A percentile compares a stretch with the other conserved stretches of the same genome.
Conservation (phyloP, 2,329 filamentous ascomycete species). For the Aspergillus pseudoviridinutans region DNA sequence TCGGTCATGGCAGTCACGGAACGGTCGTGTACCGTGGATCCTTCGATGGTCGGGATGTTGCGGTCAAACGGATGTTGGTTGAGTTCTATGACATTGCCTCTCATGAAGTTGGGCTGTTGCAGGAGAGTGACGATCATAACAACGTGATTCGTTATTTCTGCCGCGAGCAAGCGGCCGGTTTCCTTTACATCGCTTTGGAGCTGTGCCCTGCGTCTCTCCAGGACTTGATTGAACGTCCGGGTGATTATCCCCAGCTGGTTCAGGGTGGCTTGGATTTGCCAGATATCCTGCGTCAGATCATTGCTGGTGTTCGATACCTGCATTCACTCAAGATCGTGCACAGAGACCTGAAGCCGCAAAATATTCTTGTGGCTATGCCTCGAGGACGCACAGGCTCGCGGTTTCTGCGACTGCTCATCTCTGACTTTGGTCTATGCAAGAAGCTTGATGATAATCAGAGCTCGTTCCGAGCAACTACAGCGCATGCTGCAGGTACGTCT, state of each 20-base stretch:
- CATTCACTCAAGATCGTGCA: conserved; percentile 94
- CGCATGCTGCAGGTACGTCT: conserved; percentile 86
- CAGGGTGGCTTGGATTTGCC: conserved; percentile 65
- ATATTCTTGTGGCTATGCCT: conserved; percentile 76
- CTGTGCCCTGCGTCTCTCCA: conserved; percentile 90
- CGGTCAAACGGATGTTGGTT: conserved; percentile 93
- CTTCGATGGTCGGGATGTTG: conserved; percentile 88
- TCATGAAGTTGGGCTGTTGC: conserved; percentile 83
- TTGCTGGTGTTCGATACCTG: conserved; percentile 80
- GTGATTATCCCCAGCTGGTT: conserved; percentile 64
- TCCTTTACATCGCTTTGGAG: conserved; percentile 94
- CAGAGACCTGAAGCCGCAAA: conserved; percentile 94
- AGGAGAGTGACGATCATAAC: conserved; percentile 91
- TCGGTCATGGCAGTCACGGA: conserved; percentile 85
- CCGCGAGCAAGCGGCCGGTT: conserved; percentile 81
- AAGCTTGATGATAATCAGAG: conserved; percentile 92
- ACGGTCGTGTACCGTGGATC: conserved; percentile 93
- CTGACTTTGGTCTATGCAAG: conserved; percentile 96
- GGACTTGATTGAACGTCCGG: conserved; percentile 78
- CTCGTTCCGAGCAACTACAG: conserved; percentile 90
- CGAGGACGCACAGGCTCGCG: conserved; percentile 51
- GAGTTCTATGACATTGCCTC: conserved; percentile 95
- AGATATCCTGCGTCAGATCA: conserved; percentile 80
- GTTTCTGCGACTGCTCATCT: conserved; percentile 82
- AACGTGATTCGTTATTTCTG: conserved; percentile 98